Percentiles rank a stretch among this genome's conserved stretches.
These are phyloP conservation scores for Apostasia ramifera DNA, from an alignment of 106 monocot genomes.

Conservation along the genomic window DNA sequence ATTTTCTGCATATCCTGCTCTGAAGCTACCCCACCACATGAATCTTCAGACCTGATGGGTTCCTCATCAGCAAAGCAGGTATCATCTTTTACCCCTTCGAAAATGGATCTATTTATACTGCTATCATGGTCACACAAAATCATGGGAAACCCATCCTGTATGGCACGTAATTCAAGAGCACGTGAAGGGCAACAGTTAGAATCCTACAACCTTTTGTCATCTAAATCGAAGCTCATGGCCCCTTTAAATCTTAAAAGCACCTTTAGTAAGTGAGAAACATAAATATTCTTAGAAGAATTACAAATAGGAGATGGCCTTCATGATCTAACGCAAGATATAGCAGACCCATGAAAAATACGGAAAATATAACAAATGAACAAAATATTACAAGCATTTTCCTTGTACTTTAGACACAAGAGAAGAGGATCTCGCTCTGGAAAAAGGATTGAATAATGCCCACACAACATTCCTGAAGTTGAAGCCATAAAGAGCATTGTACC, in stretches of 20 bases:
- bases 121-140: not conserved
- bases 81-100: not conserved
- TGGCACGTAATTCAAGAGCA: not conserved
- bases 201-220: not conserved
- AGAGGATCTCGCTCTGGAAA: not conserved
- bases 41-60: not conserved
- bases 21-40: not conserved
- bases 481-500: not conserved
- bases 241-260: not conserved
- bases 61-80: not conserved
- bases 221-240: not conserved
- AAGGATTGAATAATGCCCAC: not conserved
- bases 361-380: too few relatives aligned
- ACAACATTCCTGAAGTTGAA: not conserved
- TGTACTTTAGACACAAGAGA: too few relatives aligned
- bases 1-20: not conserved
- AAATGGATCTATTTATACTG: not conserved
- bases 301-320: not conserved
- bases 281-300: not conserved
- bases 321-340: not conserved
- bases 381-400: too few relatives aligned
- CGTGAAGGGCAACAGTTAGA: not conserved
- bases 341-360: not conserved
- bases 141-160: constrained; percentile 1
- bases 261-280: not conserved